Evolutionary conservation across 2,329 filamentous ascomycete genomes (phyloP), one percentile per base, ranked within the genome.

Genomic region (Clarireedia monteithiana): DNA sequence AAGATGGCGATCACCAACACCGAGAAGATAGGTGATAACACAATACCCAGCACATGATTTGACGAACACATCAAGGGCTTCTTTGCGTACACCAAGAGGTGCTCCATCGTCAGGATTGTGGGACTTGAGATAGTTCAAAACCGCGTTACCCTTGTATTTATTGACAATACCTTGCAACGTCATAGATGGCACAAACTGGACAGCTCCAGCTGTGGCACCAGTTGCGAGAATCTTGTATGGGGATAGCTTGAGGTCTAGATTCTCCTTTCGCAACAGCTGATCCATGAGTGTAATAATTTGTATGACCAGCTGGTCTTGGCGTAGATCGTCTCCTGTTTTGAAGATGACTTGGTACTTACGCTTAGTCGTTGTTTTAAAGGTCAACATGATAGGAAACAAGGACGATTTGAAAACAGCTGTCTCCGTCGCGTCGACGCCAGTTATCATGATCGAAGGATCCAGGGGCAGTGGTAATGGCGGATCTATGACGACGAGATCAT

Each of bases 271-370:
- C 4, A 99, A 79, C 1, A 99, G 82, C 57, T 92, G 89, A 66
- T 99, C 94, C 94, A 99, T 99, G 15, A 99, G 80, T 0, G 90
- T 95, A 69, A 99, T 96, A 67, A 97, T 97, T 67, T 89, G 94
- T 54, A 99, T 95, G 38, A 99, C 92, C 2, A 99, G 82, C 69
- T 99, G 94, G 68, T 99, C 94, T 72, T 99, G 94, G 14, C 94
- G 88, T 51, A 99, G 77, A 69, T 99, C 94, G 68, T 99, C 94
- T 38, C 94, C 94, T 1, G 91, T 91, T 72, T 99, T 99, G 81
- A 99, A 99, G 53, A 97, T 87, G 61, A 99, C 88, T 9, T 92
- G 87, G 68, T 97, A 99, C 58, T 85, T 87, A 40, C 79, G 80
- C 6, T 88, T 89, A 2, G 81, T 81, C 0, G 82, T 79, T 0